A percentile compares a stretch with the other conserved stretches of the same genome.
Conservation (phyloP, 176 grass and related monocot genomes). For the Bolboschoenus planiculmis region DNA sequence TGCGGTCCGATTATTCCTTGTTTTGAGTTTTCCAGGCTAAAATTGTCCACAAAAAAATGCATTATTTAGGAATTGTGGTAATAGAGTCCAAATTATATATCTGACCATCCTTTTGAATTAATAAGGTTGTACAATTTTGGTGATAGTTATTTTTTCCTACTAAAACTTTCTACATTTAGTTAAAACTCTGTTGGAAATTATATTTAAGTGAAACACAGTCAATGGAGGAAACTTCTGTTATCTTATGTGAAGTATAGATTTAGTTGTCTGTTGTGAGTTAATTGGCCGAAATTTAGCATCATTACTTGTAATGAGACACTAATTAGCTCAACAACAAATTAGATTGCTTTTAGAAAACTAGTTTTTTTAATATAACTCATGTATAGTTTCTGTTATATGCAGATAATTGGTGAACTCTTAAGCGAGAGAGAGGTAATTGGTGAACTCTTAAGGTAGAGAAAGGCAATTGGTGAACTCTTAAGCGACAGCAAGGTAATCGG, state of each 20-base stretch:
- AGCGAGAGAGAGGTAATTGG: not conserved
- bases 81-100: not conserved
- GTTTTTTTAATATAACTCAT: not conserved
- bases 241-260: not conserved
- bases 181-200: not conserved
- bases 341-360: not conserved
- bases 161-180: not conserved
- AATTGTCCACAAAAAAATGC: not conserved
- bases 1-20: not conserved
- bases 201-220: not conserved
- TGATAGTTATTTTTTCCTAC: not conserved
- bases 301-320: not conserved
- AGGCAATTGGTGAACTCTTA: not conserved
- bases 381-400: not conserved
- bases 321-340: not conserved
- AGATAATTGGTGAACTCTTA: conserved; percentile 16
- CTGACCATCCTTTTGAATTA: not conserved
- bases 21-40: not conserved
- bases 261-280: not conserved
- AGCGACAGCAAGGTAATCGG: not conserved
- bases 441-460: conserved; percentile 7
- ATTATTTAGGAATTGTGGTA: not conserved
- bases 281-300: not conserved
- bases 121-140: not conserved
- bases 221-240: not conserved